Evolutionary conservation across 1,284 basidiomycete species (phyloP).

Genomic region (Trichosporon faecale): DNA sequence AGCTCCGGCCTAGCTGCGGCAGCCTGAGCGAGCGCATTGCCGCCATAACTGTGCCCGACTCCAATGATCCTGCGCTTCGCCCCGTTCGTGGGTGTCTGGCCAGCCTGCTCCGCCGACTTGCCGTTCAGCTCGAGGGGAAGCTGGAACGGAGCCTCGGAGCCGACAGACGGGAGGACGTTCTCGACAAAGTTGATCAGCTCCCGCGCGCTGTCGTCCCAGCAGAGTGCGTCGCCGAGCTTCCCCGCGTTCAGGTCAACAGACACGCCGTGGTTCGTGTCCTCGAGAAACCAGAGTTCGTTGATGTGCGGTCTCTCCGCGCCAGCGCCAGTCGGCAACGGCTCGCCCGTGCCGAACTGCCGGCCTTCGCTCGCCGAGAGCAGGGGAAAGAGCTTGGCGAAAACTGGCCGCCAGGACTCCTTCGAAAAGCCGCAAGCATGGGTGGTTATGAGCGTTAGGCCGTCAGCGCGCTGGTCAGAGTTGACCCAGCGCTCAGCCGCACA

Average conservation of each 20-base stretch:
- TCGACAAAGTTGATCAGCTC: constrained; percentile 50
- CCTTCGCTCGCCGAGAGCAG: background rate
- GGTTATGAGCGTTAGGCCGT: constrained; percentile 65
- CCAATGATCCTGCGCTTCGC: background rate
- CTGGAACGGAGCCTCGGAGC: background rate
- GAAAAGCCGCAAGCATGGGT: constrained; percentile 77
- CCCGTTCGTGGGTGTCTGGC: background rate
- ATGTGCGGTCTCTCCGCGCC: constrained; percentile 42
- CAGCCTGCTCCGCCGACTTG: background rate
- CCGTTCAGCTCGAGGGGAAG: constrained; percentile 2
- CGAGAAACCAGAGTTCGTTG: constrained; percentile 76
- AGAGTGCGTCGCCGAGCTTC: constrained; percentile 51
- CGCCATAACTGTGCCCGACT: constrained; percentile 81
- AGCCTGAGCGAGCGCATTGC: constrained; percentile 62
- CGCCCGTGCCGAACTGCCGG: constrained; percentile 10
- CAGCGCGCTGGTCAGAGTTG: constrained; percentile 8
- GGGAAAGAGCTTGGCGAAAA: constrained; percentile 55
- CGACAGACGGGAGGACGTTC: constrained; percentile 48
- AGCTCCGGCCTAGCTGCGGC: constrained; percentile 63
- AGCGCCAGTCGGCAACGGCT: background rate
- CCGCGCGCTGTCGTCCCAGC: constrained; percentile 51
- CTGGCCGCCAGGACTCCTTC: constrained; percentile 71
- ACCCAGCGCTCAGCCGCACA: constrained; percentile 30
- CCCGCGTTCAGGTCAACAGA: constrained; percentile 65
- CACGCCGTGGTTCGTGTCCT: constrained; percentile 73